Percentiles rank a stretch among this genome's conserved stretches.
These are phyloP conservation scores for Amauroascus verrucosus DNA, from an alignment of 2,329 filamentous ascomycete species.

Conservation along the genomic window DNA sequence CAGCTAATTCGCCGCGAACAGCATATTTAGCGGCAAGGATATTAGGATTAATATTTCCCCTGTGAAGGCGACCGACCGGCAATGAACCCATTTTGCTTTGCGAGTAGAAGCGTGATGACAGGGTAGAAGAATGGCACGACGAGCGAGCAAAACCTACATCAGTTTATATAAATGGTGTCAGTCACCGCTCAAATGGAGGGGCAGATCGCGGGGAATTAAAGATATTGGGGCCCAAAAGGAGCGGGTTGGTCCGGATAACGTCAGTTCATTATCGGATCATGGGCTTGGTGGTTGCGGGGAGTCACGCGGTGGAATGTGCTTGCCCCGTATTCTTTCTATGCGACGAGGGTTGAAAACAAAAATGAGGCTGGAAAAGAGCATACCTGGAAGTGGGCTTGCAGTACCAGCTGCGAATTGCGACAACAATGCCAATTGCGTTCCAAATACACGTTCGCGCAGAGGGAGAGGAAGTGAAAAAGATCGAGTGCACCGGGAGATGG, in stretches of 20 bases:
- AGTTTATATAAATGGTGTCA: background rate
- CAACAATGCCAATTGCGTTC: background rate
- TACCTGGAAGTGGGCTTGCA: background rate
- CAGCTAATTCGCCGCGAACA: constrained; percentile 87
- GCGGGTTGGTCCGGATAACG: background rate
- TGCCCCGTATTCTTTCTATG: background rate
- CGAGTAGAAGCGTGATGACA: background rate
- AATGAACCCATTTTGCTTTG: constrained; percentile 15
- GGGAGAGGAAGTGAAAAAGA: background rate
- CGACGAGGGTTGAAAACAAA: background rate
- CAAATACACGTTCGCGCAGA: background rate
- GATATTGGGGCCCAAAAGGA: background rate
- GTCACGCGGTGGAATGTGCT: background rate
- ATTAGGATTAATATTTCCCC: constrained; percentile 86
- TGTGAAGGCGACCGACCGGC: constrained; percentile 46
- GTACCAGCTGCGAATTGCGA: constrained; percentile 3
- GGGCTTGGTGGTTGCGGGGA: background rate
- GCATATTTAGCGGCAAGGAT: constrained; percentile 86
- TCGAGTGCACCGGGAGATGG: background rate
- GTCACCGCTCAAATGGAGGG: background rate
- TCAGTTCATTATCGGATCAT: background rate
- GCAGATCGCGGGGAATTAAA: background rate
- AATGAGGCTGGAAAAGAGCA: background rate
- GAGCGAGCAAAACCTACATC: background rate
- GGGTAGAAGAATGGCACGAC: background rate